Conservation (phyloP, 2,329 filamentous ascomycete genomes). For the Tolypocladium capitatum region DNA sequence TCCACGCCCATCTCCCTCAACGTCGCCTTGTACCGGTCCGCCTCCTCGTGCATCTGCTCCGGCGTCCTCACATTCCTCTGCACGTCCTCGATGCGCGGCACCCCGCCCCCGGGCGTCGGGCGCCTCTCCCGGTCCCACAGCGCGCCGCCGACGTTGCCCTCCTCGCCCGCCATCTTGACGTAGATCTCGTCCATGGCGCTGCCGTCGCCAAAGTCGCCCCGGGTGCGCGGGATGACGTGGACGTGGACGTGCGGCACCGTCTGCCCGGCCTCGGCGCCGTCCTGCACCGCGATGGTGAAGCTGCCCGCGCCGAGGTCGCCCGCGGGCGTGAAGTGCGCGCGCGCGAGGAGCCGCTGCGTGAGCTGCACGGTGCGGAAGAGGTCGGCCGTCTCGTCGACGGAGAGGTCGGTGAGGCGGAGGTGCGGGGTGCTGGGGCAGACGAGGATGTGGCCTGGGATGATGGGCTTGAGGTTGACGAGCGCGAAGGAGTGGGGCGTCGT, state of each 20-base stretch:
- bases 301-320: conserved; percentile 43
- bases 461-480: conserved; percentile 88
- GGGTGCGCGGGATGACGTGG: conserved; percentile 69
- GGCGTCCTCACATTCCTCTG: conserved; percentile 51
- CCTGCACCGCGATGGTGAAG: conserved; percentile 92
- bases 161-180: conserved; percentile 66
- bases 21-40: conserved; percentile 46
- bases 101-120: conserved; percentile 39
- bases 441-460: conserved; percentile 86
- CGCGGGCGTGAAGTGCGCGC: conserved; percentile 35
- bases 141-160: conserved; percentile 66
- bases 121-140: conserved; percentile 40
- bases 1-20: conserved; percentile 28
- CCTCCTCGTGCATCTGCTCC: conserved; percentile 72
- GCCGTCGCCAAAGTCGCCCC: conserved; percentile 33
- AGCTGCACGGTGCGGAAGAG: conserved; percentile 79
- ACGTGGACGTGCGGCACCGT: conserved; percentile 89
- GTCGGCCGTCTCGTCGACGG: conserved; percentile 57
- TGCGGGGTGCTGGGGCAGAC: conserved; percentile 63
- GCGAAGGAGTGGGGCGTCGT: conserved; percentile 68
- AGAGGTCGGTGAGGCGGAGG: conserved; percentile 63
- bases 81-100: conserved; percentile 60
- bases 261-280: conserved; percentile 81
- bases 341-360: conserved; percentile 62
- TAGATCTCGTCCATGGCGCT: conserved; percentile 57